These are phyloP conservation scores for Globisporangium cystogenes DNA, from an alignment of 352 stramenopile genomes.

Conservation along the genomic window DNA sequence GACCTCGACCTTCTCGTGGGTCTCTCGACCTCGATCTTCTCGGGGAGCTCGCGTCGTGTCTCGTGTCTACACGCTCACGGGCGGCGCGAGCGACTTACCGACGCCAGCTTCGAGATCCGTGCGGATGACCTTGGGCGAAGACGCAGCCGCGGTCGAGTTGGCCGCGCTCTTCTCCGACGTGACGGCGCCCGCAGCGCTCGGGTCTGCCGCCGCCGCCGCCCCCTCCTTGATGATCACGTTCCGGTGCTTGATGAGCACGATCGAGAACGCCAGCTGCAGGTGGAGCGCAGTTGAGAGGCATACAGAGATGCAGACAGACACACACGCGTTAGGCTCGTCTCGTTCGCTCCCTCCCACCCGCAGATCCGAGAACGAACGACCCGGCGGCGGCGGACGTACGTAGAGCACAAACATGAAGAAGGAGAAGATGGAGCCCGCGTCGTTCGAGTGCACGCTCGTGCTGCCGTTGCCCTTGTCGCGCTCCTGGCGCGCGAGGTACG, in stretches of 20 bases:
- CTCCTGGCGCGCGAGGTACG: slow-evolving; percentile 66
- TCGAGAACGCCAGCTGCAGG: slow-evolving; percentile 44
- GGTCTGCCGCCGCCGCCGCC: slow-evolving; percentile 26
- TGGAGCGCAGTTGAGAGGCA: not conserved
- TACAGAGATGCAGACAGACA: not conserved
- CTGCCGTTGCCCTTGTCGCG: slow-evolving; percentile 40
- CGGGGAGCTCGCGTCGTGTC: not conserved
- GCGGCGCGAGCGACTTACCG: slow-evolving; percentile 45
- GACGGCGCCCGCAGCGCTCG: slow-evolving; percentile 16
- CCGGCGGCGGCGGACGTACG: slow-evolving; percentile 32
- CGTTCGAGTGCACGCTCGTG: slow-evolving; percentile 73
- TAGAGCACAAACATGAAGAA: slow-evolving; percentile 88
- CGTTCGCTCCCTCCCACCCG: not conserved
- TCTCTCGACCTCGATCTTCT: not conserved
- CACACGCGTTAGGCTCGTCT: too few species aligned
- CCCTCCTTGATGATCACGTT: slow-evolving; percentile 83
- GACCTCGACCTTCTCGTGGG: not conserved
- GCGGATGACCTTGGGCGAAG: slow-evolving; percentile 60
- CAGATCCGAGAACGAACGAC: not conserved
- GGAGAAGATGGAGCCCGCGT: slow-evolving; percentile 71
- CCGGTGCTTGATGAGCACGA: slow-evolving; percentile 71
- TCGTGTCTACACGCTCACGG: slow-evolving; percentile 53
- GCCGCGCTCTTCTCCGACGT: slow-evolving; percentile 48
- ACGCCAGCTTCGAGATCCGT: slow-evolving; percentile 44
- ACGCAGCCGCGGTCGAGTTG: slow-evolving; percentile 20